Base-by-base conservation (phyloP, 192 early-diverging fungal genomes). In the Dispira parvispora region DNA sequence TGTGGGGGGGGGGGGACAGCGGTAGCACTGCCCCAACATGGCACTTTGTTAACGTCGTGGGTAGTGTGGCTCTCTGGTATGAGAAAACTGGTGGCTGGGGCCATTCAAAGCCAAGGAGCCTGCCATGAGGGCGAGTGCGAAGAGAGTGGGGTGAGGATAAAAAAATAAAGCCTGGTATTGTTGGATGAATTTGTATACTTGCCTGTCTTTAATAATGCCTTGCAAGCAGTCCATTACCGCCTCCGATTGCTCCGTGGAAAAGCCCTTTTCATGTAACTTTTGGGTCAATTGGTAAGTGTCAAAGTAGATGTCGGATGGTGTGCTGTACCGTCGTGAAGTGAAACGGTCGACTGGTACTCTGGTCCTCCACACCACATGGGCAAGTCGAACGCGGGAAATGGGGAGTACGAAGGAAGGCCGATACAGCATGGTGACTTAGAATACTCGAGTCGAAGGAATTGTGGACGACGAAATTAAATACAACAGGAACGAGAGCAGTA, bases 281-380 rank as follows among this genome's bases (percentile, higher is more conserved):
- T 82, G 78, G 11, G 82, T 84, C 45, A 94, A 82, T 43, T 80
- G 77, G 75, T 83, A 85, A 2, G 88, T 94, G 69, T 94, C 91
- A 70, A 94, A 91, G 65, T 85, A 71, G 67, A 79, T 71, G 60
- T 62, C 66, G 46, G 28, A 45, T 16, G 64, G 28, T 60, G 62
- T 20, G 28, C 52, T 20, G 28, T 28, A 38, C 32, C 32, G 32
- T 6, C 6, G 32, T 38, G 32, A 38, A 38, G 32, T 1, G 32
- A 38, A 38, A 38, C 3, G 32, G 6, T 6, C 32, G 6, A 38
- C 1, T 38, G 32, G 32, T 38, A 38, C 32, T 38, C 32, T 38
- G 32, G 32, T 38, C 32, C 32, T 38, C 60, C 63, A 18, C 23
- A 23, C 3, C 1, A 50, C 49, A 20, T 20, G n/a, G 4, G 23